Evolutionary conservation across 495 filamentous ascomycete species (phyloP).

Genomic region (Penicillium manginii): DNA sequence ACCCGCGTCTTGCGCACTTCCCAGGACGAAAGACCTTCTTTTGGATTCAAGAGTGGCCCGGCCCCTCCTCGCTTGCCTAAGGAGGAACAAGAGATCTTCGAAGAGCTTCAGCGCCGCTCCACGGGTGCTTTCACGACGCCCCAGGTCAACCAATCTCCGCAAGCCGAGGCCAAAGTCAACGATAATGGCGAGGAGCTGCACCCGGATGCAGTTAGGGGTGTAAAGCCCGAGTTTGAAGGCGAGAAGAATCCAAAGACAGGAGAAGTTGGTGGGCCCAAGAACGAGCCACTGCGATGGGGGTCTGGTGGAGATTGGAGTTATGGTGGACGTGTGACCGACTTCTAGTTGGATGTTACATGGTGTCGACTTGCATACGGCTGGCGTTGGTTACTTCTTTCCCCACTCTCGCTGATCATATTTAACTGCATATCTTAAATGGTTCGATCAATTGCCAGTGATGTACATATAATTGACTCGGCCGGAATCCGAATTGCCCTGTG

Average conservation of each 20-base stretch:
- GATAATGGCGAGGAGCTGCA: conserved; percentile 66
- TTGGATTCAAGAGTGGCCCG: conserved; percentile 56
- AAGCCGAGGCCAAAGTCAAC: conserved; percentile 47
- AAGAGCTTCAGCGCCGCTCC: conserved; percentile 74
- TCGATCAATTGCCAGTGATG: not conserved
- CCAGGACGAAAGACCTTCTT: conserved; percentile 35
- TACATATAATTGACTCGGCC: not conserved
- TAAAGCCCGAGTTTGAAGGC: conserved; percentile 91
- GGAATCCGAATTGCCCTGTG: not conserved
- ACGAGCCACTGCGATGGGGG: conserved; percentile 92
- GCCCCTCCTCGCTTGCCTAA: conserved; percentile 83
- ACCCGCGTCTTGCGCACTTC: conserved; percentile 31
- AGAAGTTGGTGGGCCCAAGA: conserved; percentile 97
- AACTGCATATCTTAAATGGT: not conserved
- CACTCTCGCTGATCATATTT: not conserved
- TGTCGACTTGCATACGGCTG: conserved; percentile 21
- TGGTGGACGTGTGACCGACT: conserved; percentile 95
- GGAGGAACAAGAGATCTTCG: conserved; percentile 90
- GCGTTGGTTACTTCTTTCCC: conserved; percentile 22
- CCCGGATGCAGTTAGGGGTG: conserved; percentile 70
- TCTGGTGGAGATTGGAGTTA: conserved; percentile 86
- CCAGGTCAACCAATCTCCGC: conserved; percentile 34
- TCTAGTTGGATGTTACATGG: conserved; percentile 49
- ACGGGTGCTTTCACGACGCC: conserved; percentile 77
- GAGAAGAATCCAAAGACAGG: conserved; percentile 93